These are phyloP conservation scores for Fusarium continuum DNA, from an alignment of 2,329 filamentous ascomycete genomes.

Conservation along the genomic window DNA sequence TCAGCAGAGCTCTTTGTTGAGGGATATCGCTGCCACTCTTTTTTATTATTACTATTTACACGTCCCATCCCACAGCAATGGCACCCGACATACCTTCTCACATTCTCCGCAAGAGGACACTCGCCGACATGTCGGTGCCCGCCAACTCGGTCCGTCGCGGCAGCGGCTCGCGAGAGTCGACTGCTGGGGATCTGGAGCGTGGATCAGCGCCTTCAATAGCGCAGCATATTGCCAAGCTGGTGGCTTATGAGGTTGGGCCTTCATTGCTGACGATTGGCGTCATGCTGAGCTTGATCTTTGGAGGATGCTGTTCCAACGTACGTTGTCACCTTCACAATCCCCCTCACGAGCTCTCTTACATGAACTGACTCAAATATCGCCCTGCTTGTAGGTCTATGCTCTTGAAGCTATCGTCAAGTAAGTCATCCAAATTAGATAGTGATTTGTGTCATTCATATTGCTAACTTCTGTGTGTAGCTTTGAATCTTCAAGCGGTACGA, in stretches of 20 bases:
- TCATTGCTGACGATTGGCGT: slow-evolving; percentile 64
- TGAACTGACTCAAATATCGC: slow-evolving; percentile 28
- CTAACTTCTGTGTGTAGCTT: slow-evolving; percentile 61
- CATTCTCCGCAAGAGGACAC: slow-evolving; percentile 36
- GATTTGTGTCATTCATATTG: background rate
- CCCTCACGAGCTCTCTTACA: background rate
- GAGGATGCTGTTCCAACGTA: slow-evolving; percentile 94
- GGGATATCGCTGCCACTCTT: slow-evolving; percentile 17
- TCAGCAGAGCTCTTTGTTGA: slow-evolving; percentile 25
- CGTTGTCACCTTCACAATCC: slow-evolving; percentile 42
- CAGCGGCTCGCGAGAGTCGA: slow-evolving; percentile 14
- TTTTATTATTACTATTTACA: slow-evolving; percentile 14
- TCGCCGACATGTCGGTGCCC: slow-evolving; percentile 35
- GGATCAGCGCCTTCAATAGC: slow-evolving; percentile 26
- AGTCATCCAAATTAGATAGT: slow-evolving; percentile 46
- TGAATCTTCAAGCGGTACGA: slow-evolving; percentile 81
- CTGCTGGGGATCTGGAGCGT: slow-evolving; percentile 23
- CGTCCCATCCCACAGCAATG: slow-evolving; percentile 16
- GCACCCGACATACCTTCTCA: slow-evolving; percentile 27
- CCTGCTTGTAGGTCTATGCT: slow-evolving; percentile 79
- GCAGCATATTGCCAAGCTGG: slow-evolving; percentile 36
- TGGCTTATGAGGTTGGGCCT: slow-evolving; percentile 40
- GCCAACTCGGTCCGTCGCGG: slow-evolving; percentile 13
- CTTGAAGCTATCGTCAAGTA: slow-evolving; percentile 95
- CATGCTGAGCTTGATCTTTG: slow-evolving; percentile 90